Evolutionary conservation across 768 basidiomycete genomes (phyloP).

Genomic region (Suillus clintonianus): DNA sequence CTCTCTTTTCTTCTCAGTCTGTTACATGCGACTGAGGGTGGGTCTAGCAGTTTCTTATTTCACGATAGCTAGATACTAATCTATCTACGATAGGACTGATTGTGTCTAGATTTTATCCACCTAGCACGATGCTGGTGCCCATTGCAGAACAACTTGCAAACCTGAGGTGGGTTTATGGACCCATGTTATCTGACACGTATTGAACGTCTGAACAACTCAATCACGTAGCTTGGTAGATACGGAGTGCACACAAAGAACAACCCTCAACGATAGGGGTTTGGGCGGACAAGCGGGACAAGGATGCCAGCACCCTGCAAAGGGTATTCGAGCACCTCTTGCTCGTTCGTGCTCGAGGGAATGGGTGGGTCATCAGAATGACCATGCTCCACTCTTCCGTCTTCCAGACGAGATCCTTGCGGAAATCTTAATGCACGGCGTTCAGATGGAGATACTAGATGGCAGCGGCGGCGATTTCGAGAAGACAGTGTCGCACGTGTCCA

Average conservation of each 20-base stretch:
- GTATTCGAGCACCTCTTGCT: neutral
- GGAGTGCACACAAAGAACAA: neutral
- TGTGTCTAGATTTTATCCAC: neutral
- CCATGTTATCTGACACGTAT: neutral
- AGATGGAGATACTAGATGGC: neutral
- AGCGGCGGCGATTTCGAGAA: neutral
- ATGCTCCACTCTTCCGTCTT: neutral
- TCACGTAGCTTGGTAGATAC: neutral
- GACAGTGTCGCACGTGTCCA: neutral
- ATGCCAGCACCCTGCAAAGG: neutral
- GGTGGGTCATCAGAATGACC: neutral
- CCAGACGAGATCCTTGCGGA: neutral
- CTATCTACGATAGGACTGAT: neutral
- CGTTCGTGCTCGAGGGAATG: neutral
- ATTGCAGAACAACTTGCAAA: neutral
- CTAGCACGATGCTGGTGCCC: neutral
- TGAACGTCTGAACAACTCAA: neutral
- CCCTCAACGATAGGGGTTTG: neutral
- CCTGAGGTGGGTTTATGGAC: neutral
- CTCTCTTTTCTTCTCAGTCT: neutral
- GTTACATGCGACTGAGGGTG: neutral
- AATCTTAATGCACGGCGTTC: neutral
- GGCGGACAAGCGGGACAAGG: neutral
- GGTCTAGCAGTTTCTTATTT: neutral
- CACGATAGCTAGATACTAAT: neutral